Base-by-base conservation (phyloP, 2,329 filamentous ascomycete genomes). In the Xylariaceae sp. region DNA sequence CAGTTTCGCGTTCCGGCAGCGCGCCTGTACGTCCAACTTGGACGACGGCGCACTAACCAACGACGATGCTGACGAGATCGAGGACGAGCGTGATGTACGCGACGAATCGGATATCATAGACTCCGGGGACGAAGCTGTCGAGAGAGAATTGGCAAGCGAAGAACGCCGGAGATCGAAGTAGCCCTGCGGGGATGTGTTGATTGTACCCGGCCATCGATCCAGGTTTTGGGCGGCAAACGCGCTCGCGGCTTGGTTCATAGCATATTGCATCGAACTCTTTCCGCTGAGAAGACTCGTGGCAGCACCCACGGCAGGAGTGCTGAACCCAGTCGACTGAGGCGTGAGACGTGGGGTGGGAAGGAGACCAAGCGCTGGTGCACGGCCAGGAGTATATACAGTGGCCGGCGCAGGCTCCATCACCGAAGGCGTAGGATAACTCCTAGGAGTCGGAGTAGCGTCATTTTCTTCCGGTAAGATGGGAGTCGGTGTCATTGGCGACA, bases 91-190 rank as follows among this genome's bases (percentile, higher is more conserved):
- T 44, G 76, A 80, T 42, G 74, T 67, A 40, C 68, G 68, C 38
- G 71, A 79, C 37, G 65, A 63, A 51, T 80, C 77, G 38, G 77
- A 80, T 29, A 80, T 59, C 75, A 80, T 80, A 35, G 77, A 80
- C 51, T 80, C 76, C 42, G 77, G 77, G 18, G 77, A 80, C 38
- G 77, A 80, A 21, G 71, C 69, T 19, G 72, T 73, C 17, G 76
- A 80, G 46, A 76, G 62, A 13, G 76, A 77, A 50, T 70, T 77
- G 52, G 75, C 75, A 39, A 80, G 68, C 12, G 76, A 80, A 11
- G 75, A 77, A 40, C 75, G 74, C 39, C 76, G 75, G 23, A 63
- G 58, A 2, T 64, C 60, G 32, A 61, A 51, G 46, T 68, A 68
- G 44, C 60, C 62, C 47, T 68, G 64, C 17, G 75, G 74, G 14